Conservation (phyloP, 768 basidiomycete genomes). For the Aureoboletus auriporus region DNA sequence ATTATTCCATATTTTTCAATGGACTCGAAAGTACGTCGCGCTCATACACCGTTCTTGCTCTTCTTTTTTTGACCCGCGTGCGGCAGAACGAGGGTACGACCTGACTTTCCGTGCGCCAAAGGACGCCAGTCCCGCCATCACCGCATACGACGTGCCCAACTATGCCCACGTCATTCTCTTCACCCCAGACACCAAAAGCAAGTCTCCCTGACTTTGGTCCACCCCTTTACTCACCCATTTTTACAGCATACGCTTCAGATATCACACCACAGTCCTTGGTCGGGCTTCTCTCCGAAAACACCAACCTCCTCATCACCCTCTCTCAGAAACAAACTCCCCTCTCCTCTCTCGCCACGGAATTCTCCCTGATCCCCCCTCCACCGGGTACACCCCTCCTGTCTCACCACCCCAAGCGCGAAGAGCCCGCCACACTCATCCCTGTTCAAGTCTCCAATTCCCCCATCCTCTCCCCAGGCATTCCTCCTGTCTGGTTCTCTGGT, state of each 20-base stretch:
- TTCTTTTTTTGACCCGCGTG: too few relatives aligned
- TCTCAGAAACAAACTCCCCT: constrained; percentile 73
- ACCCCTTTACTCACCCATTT: neutral
- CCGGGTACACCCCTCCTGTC: constrained; percentile 81
- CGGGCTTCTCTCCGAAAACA: constrained; percentile 58
- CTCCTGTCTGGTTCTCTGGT: constrained; percentile 77
- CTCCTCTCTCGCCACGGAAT: constrained; percentile 81
- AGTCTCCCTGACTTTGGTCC: neutral
- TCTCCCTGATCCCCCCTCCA: constrained; percentile 84
- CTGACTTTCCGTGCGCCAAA: constrained; percentile 85
- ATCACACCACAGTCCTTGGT: constrained; percentile 81
- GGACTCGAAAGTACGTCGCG: constrained; percentile 61
- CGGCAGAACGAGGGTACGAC: constrained; percentile 73
- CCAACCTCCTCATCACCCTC: constrained; percentile 83
- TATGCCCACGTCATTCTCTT: constrained; percentile 89
- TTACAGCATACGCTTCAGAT: constrained; percentile 63
- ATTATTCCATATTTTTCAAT: constrained; percentile 81
- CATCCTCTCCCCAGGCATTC: constrained; percentile 43
- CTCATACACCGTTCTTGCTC: neutral
- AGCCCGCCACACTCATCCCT: constrained; percentile 61
- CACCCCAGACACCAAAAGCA: constrained; percentile 83
- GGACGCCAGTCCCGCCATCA: constrained; percentile 60
- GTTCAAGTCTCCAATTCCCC: constrained; percentile 46
- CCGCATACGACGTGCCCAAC: constrained; percentile 65
- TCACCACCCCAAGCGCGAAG: constrained; percentile 75